Evolutionary conservation across 2,329 filamentous ascomycete genomes (phyloP).

Genomic region (Knoxdaviesia capensis): DNA sequence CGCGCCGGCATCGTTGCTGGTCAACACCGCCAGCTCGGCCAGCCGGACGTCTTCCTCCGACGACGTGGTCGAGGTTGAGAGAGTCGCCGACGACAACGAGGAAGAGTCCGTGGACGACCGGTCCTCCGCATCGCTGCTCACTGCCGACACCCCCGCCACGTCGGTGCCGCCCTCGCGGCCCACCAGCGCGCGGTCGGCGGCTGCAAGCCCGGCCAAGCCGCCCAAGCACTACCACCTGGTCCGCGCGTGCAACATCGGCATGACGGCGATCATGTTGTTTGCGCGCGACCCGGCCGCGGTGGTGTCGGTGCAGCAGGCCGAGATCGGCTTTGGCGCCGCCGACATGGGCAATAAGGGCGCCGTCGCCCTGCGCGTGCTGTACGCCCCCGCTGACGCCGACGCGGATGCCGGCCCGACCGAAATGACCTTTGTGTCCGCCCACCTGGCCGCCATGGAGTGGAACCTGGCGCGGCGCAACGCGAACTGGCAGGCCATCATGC

Average conservation of each 20-base stretch:
- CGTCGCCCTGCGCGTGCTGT: constrained; percentile 54
- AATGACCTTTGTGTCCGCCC: constrained; percentile 72
- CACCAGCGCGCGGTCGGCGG: no score
- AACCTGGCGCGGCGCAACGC: constrained; percentile 56
- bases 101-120: constrained; percentile 5
- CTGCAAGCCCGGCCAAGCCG: constrained; percentile 6
- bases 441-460: constrained; percentile 76
- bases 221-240: constrained; percentile 44
- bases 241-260: constrained; percentile 55
- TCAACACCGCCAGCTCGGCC: constrained; percentile 1
- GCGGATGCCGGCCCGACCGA: constrained; percentile 25
- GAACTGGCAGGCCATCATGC: constrained; percentile 75
- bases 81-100: no score
- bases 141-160: no score
- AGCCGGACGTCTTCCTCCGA: constrained; percentile 8
- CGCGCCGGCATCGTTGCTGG: constrained; percentile 4
- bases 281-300: constrained; percentile 43
- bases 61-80: background rate
- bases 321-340: constrained; percentile 64
- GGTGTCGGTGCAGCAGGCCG: constrained; percentile 50
- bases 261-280: constrained; percentile 81
- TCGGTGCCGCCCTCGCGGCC: no score
- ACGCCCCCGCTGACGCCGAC: constrained; percentile 18
- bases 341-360: constrained; percentile 95
- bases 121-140: constrained; percentile 2